These are phyloP conservation scores for Citrus cavaleriei DNA, from an alignment of 345 rosid genomes.

Conservation along the genomic window DNA sequence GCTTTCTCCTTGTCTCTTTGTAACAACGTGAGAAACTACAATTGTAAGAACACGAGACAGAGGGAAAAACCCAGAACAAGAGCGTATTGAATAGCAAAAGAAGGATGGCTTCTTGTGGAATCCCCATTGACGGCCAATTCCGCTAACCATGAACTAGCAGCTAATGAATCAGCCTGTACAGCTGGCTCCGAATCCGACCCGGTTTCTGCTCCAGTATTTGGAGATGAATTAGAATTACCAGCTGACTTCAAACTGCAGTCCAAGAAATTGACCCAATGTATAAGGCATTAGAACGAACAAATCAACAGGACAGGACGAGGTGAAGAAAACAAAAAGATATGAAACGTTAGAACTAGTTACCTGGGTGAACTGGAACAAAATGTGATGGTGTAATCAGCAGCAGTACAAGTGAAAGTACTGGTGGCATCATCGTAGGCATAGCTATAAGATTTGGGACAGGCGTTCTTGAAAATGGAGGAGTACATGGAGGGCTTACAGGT, in stretches of 20 bases:
- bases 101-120: slow-evolving; percentile 22
- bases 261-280: neutral
- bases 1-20: neutral
- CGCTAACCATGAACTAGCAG: slow-evolving; percentile 48
- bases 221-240: slow-evolving; percentile 25
- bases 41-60: slow-evolving; percentile 4
- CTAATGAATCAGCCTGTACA: slow-evolving; percentile 24
- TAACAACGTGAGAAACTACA: neutral
- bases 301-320: too few species aligned
- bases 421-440: slow-evolving; percentile 74
- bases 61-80: slow-evolving; percentile 18
- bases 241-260: slow-evolving; percentile 47
- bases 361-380: slow-evolving; percentile 51
- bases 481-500: slow-evolving; percentile 60
- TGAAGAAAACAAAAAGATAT: neutral
- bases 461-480: slow-evolving; percentile 56
- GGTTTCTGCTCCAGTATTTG: slow-evolving; percentile 1
- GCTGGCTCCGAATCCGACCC: slow-evolving; percentile 2
- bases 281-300: neutral
- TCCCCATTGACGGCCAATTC: slow-evolving; percentile 42
- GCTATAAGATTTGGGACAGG: slow-evolving; percentile 73
- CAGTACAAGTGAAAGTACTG: slow-evolving; percentile 67
- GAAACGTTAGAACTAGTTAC: slow-evolving; percentile 1
- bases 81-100: slow-evolving; percentile 8
- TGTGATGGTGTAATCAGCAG: slow-evolving; percentile 53